Percentiles rank a stretch among this genome's conserved stretches.
Conservation (phyloP, 805 yeast genomes). For the Metschnikowia reukaufii region DNA sequence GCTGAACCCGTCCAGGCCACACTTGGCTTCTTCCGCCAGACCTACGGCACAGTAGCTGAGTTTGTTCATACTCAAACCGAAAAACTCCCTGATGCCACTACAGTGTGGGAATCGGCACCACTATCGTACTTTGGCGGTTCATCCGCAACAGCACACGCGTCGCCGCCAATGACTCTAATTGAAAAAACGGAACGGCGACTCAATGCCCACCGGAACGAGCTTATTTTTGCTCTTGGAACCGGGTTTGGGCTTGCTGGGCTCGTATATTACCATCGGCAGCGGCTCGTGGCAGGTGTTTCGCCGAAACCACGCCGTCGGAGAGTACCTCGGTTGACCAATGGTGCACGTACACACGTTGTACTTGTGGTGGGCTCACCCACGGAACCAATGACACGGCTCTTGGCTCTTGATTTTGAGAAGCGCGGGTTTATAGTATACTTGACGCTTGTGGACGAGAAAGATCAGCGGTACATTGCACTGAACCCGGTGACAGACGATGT, state of each 20-base stretch:
- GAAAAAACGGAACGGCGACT: background rate
- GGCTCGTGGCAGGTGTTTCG: background rate
- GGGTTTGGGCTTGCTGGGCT: constrained; percentile 15
- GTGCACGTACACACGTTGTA: constrained; percentile 75
- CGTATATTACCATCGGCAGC: constrained; percentile 6
- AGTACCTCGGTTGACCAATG: constrained; percentile 63
- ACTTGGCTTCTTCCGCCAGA: constrained; percentile 25
- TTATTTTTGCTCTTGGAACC: constrained; percentile 5
- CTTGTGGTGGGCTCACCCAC: constrained; percentile 74
- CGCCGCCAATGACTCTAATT: constrained; percentile 2
- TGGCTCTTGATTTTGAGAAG: constrained; percentile 72
- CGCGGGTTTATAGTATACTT: constrained; percentile 82
- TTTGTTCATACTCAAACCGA: constrained; percentile 27
- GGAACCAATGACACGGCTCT: constrained; percentile 66
- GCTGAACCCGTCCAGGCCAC: constrained; percentile 47
- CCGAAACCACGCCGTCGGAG: constrained; percentile 36
- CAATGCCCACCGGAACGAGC: constrained; percentile 7
- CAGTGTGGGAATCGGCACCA: constrained; percentile 9
- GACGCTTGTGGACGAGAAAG: constrained; percentile 65
- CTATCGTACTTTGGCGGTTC: constrained; percentile 4
- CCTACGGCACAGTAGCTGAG: constrained; percentile 23
- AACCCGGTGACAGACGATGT: constrained; percentile 68
- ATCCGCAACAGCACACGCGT: background rate
- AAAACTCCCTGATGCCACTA: constrained; percentile 22
- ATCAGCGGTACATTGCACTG: constrained; percentile 47